Percentiles rank a stretch among this genome's conserved stretches.
These are phyloP conservation scores for Diplodia intermedia DNA, from an alignment of 2,329 filamentous ascomycete species.

Conservation along the genomic window DNA sequence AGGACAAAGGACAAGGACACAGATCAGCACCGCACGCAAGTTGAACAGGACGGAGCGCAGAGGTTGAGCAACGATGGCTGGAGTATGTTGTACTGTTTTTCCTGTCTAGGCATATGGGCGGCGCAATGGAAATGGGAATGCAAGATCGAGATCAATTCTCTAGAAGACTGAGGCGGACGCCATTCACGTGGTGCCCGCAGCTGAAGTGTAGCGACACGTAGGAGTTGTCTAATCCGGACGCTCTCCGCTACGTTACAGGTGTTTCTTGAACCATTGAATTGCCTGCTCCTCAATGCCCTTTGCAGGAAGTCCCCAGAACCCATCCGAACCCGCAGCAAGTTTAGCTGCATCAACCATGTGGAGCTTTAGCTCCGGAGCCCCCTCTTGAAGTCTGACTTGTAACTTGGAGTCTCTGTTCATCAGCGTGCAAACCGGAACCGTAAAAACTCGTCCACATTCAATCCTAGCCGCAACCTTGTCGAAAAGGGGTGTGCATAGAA, in stretches of 20 bases:
- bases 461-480: neutral
- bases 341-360: neutral
- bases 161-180: neutral
- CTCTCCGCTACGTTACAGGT: neutral
- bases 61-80: constrained; percentile 37
- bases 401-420: too few relatives aligned
- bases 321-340: neutral
- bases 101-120: constrained; percentile 22
- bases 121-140: constrained; percentile 17
- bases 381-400: neutral
- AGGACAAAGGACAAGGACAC: constrained; percentile 85
- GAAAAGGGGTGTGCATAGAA: neutral
- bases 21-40: constrained; percentile 66
- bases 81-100: neutral
- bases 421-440: too few relatives aligned
- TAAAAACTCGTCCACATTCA: too few relatives aligned
- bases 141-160: neutral
- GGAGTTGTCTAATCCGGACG: neutral
- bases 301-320: neutral
- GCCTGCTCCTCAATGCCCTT: neutral
- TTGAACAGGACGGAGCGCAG: constrained; percentile 66
- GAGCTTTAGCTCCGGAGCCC: neutral
- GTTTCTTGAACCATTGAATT: neutral
- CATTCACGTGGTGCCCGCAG: neutral
- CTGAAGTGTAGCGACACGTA: neutral